Evolutionary conservation across 352 stramenopile species (phyloP).

Genomic region (Globisporangium lucens): DNA sequence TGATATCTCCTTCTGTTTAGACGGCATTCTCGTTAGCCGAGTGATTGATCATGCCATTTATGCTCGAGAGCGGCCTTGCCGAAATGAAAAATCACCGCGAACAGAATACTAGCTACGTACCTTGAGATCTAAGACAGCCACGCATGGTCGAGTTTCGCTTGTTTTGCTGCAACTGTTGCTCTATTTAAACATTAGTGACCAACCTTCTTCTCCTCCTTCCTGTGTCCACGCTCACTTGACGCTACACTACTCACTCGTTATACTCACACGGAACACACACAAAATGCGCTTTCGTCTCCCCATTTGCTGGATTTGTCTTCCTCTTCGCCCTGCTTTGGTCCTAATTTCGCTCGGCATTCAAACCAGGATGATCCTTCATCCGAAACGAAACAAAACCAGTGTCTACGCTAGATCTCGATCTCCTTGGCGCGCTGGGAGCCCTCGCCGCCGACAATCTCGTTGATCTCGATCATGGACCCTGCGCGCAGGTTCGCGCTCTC

Average conservation of each 20-base stretch:
- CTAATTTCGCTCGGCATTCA: neutral
- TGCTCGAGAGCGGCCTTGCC: too few species aligned
- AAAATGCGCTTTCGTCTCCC: neutral
- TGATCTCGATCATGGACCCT: slow-evolving; percentile 23
- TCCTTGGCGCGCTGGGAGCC: slow-evolving; percentile 17
- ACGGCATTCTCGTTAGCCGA: neutral
- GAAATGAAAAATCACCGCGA: too few species aligned
- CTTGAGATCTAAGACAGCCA: too few species aligned
- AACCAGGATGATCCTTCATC: neutral
- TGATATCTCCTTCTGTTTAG: neutral
- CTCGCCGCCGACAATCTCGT: slow-evolving; percentile 15
- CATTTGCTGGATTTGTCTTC: neutral
- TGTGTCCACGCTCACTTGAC: neutral
- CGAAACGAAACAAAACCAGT: neutral
- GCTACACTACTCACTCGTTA: neutral
- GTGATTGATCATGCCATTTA: too few species aligned
- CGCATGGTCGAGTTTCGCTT: too few species aligned
- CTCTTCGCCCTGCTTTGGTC: neutral
- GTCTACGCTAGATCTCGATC: slow-evolving; percentile 19
- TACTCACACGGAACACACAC: neutral
- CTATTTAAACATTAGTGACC: neutral
- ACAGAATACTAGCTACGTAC: too few species aligned
- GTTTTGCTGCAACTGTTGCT: neutral
- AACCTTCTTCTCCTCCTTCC: neutral
- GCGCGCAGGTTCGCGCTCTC: slow-evolving; percentile 18